These are phyloP conservation scores for Phytophthora crassamura DNA, from an alignment of 352 stramenopile genomes.

Conservation along the genomic window DNA sequence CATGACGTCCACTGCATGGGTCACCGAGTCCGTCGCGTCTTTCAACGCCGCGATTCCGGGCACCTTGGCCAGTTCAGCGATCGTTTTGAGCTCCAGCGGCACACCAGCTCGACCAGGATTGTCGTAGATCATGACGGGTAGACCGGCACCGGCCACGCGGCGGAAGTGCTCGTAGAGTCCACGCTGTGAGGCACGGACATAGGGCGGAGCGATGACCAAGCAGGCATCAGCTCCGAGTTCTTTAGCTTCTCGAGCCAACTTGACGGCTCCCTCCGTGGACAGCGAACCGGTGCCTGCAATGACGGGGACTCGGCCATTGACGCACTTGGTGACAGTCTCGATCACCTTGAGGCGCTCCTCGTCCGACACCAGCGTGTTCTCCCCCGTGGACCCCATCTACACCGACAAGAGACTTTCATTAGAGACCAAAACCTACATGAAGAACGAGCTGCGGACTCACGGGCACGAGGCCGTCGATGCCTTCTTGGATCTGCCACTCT, in stretches of 20 bases:
- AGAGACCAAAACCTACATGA: neutral
- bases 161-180: slow-evolving; percentile 94
- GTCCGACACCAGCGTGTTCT: slow-evolving; percentile 93
- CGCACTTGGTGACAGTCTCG: slow-evolving; percentile 83
- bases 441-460: slow-evolving; percentile 1
- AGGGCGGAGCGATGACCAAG: slow-evolving; percentile 96
- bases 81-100: slow-evolving; percentile 92
- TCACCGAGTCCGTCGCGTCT: slow-evolving; percentile 93
- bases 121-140: slow-evolving; percentile 97
- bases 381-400: slow-evolving; percentile 94
- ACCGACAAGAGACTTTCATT: neutral
- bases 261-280: slow-evolving; percentile 77
- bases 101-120: slow-evolving; percentile 96
- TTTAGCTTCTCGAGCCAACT: slow-evolving; percentile 79
- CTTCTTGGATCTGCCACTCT: slow-evolving; percentile 89
- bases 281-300: slow-evolving; percentile 96
- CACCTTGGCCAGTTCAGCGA: slow-evolving; percentile 90
- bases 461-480: slow-evolving; percentile 96
- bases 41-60: slow-evolving; percentile 96
- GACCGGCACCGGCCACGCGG: slow-evolving; percentile 67
- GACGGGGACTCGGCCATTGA: slow-evolving; percentile 87
- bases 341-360: slow-evolving; percentile 94
- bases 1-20: slow-evolving; percentile 84
- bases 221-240: slow-evolving; percentile 93
- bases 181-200: slow-evolving; percentile 96